phyloP scores from a whole-genome alignment of 2,329 filamentous ascomycete genomes.

The Trichoderma harzianum region DNA sequence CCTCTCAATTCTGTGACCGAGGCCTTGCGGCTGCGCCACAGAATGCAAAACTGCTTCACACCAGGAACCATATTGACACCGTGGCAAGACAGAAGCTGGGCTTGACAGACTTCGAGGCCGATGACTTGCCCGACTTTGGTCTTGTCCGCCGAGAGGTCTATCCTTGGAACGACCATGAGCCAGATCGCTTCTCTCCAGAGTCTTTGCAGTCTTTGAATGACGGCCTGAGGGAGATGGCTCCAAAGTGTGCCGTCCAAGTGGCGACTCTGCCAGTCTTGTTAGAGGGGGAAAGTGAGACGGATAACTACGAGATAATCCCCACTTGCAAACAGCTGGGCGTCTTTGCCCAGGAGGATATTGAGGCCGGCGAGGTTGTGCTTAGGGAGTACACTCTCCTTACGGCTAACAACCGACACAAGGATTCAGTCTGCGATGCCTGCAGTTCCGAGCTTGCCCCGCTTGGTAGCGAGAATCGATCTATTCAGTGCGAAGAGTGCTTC shows the following conservation, averaged over 20 bases:
- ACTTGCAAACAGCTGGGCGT: slow-evolving; percentile 79
- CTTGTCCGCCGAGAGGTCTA: slow-evolving; percentile 68
- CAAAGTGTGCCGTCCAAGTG: slow-evolving; percentile 76
- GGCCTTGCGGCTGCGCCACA: slow-evolving; percentile 54
- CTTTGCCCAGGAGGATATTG: slow-evolving; percentile 80
- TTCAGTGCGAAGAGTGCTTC: slow-evolving; percentile 58
- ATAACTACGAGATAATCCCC: slow-evolving; percentile 47
- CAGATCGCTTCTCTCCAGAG: slow-evolving; percentile 66
- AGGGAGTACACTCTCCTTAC: slow-evolving; percentile 83
- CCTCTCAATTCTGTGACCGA: slow-evolving; percentile 61
- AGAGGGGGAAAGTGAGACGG: slow-evolving; percentile 49
- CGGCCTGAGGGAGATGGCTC: slow-evolving; percentile 65
- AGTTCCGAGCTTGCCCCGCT: slow-evolving; percentile 67
- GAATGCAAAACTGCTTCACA: slow-evolving; percentile 54
- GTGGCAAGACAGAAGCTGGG: slow-evolving; percentile 50
- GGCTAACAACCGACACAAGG: slow-evolving; percentile 83
- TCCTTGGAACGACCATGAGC: slow-evolving; percentile 65
- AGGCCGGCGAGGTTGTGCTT: slow-evolving; percentile 71
- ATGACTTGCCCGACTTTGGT: slow-evolving; percentile 65
- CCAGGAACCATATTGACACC: slow-evolving; percentile 51
- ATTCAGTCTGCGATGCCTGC: slow-evolving; percentile 86
- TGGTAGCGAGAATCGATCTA: slow-evolving; percentile 42
- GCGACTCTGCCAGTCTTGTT: slow-evolving; percentile 72
- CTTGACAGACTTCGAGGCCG: slow-evolving; percentile 44
- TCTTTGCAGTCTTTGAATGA: slow-evolving; percentile 70